A percentile compares a stretch with the other conserved stretches of the same genome.
These are phyloP conservation scores for Paratinospora sagittata DNA, from an alignment of 164 flowering plant species.

Conservation along the genomic window DNA sequence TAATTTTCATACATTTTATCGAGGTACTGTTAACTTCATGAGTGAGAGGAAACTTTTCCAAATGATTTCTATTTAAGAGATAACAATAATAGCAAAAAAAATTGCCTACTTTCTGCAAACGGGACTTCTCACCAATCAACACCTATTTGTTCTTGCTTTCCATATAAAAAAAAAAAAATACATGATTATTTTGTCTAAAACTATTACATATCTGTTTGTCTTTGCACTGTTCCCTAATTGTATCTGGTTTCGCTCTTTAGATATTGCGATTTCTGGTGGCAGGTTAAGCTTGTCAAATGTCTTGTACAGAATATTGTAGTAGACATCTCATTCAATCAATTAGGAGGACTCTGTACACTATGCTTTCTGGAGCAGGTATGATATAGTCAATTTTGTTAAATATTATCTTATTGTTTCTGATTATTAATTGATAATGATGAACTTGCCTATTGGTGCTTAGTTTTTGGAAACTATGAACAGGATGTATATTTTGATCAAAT, in stretches of 20 bases:
- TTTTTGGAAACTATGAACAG: background rate
- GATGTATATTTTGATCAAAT: too few relatives aligned
- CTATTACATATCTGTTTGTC: background rate
- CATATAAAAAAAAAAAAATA: background rate
- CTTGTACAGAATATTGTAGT: conserved; percentile 53
- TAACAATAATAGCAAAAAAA: too few relatives aligned
- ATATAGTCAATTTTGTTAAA: too few relatives aligned
- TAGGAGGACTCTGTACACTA: conserved; percentile 67
- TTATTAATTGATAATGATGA: background rate
- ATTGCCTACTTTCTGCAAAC: too few relatives aligned
- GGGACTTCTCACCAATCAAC: too few relatives aligned
- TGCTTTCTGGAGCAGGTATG: conserved; percentile 74
- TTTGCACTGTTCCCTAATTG: background rate
- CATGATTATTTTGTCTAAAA: background rate
- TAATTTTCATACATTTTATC: too few relatives aligned
- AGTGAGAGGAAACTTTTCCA: too few relatives aligned
- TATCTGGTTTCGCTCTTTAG: background rate
- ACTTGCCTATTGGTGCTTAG: background rate
- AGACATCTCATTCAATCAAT: conserved; percentile 75
- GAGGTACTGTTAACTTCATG: too few relatives aligned
- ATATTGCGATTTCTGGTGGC: conserved; percentile 24
- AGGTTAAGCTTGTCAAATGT: conserved; percentile 84
- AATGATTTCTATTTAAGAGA: too few relatives aligned
- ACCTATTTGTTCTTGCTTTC: too few relatives aligned
- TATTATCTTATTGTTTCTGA: background rate